Base-by-base conservation (phyloP, 495 filamentous ascomycete species). In the Collariella sp. region DNA sequence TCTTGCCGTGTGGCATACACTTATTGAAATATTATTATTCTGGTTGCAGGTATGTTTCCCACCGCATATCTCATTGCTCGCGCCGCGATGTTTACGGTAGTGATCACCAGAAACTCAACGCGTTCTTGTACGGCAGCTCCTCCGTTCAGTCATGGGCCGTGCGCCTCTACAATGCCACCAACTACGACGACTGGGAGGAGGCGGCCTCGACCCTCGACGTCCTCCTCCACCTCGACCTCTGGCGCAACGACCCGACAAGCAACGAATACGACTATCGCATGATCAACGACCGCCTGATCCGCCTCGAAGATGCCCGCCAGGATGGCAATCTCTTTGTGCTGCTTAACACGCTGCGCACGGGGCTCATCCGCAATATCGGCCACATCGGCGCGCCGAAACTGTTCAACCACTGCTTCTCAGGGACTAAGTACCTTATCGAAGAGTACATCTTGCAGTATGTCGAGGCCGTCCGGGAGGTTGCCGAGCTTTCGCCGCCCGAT, bases 371-470 rank as follows among this genome's bases (percentile, higher is more conserved):
- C 23, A 96, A 96, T 60, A 75, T 96, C 9, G 91, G 89, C 33
- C 93, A 96, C 61, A 96, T 97, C 53, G 87, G 88, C 1, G 77
- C 83, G 2, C 81, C 87, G n/a, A 84, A 83, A 55, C 71, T 97
- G 2, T 97, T 87, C 70, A 91, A 89, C 55, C 78, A 85, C 46
- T 83, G 87, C 12, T 94, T 95, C 63, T 84, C 86, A 2, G 91
- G 91, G 12, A 96, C 90, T 3, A 97, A 97, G 67, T 77, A 84
- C 20, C 67, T 94, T 22, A 91, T 97, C 54, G 89, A 95, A 60
- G 86, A 95, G 64, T 97, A 97, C 57, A 84, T 96, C 57, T 84
- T 85, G 0, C 82, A 89, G 56, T 84, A 91, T 18, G 88, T 86
- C 34, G 78, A 85, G 34, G 88, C 87, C 2, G 81, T 96, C 35